These are phyloP conservation scores for Mycena belliarum DNA, from an alignment of 768 basidiomycete genomes.

Conservation along the genomic window DNA sequence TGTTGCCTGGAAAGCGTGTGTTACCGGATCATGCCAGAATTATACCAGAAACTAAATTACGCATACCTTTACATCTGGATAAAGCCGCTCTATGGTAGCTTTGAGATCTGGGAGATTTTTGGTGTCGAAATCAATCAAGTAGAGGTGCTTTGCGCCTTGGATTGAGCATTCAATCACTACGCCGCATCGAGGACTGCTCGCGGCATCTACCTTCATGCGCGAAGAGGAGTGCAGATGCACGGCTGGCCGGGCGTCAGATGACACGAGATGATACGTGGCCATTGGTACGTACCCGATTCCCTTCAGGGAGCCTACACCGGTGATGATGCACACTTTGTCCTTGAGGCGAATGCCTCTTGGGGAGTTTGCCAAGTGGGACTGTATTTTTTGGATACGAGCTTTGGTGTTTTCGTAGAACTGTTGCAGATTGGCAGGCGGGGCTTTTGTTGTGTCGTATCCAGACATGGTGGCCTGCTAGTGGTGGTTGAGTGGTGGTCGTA, in stretches of 20 bases:
- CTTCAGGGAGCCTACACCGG: slow-evolving; percentile 82
- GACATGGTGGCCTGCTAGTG: slow-evolving; percentile 29
- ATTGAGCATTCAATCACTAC: slow-evolving; percentile 7
- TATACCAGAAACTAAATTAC: too few relatives aligned
- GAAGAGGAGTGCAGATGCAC: slow-evolving; percentile 69
- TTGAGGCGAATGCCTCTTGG: slow-evolving; percentile 59
- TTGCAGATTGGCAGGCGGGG: slow-evolving; percentile 35
- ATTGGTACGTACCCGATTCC: slow-evolving; percentile 78
- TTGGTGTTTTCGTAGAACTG: slow-evolving; percentile 61
- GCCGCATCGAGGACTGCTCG: slow-evolving; percentile 2
- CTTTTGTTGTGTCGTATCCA: slow-evolving; percentile 36
- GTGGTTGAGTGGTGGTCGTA: too few relatives aligned
- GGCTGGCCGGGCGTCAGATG: slow-evolving; percentile 40
- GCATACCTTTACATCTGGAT: slow-evolving; percentile 86
- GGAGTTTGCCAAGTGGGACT: slow-evolving; percentile 59
- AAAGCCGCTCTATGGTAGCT: slow-evolving; percentile 61
- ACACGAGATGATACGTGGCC: slow-evolving; percentile 2
- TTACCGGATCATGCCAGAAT: too few relatives aligned
- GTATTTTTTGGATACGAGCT: slow-evolving; percentile 67
- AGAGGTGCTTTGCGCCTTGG: slow-evolving; percentile 74
- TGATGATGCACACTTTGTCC: slow-evolving; percentile 84
- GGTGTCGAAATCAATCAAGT: slow-evolving; percentile 69
- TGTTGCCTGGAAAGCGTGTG: slow-evolving; percentile 69
- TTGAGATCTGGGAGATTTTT: slow-evolving; percentile 73
- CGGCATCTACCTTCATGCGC: slow-evolving; percentile 66